Conservation (phyloP, 257 asterid genomes). For the Thymus quinquecostatus region DNA sequence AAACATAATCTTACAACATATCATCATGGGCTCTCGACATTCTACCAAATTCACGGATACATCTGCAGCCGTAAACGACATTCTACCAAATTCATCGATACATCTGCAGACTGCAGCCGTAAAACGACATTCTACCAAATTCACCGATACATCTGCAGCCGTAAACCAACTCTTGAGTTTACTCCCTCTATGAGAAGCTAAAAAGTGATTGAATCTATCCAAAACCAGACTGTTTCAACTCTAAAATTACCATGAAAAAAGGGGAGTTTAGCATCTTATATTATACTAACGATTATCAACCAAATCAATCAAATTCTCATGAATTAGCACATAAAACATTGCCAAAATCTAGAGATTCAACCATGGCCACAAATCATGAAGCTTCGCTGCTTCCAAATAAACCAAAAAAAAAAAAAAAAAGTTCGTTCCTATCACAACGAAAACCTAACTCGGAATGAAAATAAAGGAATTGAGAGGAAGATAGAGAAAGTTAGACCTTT, state of each 20-base stretch:
- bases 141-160: neutral
- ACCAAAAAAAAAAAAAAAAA: neutral
- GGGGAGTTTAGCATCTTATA: neutral
- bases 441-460: neutral
- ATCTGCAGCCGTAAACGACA: neutral
- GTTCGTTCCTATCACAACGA: neutral
- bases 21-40: constrained; percentile 13
- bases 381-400: constrained; percentile 12
- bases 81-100: too few relatives aligned
- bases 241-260: constrained; percentile 3
- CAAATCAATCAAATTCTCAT: constrained; percentile 1
- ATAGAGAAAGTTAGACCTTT: constrained; percentile 52
- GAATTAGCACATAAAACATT: neutral
- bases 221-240: constrained; percentile 2
- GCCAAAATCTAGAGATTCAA: constrained; percentile 17
- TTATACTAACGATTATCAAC: neutral
- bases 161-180: neutral
- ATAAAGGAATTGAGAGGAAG: neutral
- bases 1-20: constrained; percentile 25
- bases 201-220: neutral
- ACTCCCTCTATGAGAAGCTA: neutral
- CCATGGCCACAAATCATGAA: neutral
- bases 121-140: too few relatives aligned
- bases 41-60: constrained; percentile 23
- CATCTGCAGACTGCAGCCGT: too few relatives aligned